Base-by-base conservation (phyloP, 2,329 filamentous ascomycete genomes). In the Lasiodiplodia sp. region DNA sequence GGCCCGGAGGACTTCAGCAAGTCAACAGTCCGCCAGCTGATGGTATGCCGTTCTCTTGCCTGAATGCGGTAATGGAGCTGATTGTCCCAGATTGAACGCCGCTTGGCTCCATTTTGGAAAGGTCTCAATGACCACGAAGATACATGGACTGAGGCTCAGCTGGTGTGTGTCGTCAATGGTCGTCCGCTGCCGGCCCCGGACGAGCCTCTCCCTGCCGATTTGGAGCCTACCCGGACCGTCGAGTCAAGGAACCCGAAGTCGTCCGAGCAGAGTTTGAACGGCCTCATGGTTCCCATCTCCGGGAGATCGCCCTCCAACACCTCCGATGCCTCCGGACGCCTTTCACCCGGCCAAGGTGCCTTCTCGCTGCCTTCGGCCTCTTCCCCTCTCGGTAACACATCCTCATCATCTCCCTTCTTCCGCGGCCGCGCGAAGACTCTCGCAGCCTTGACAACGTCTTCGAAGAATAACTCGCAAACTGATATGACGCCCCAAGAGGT, bases 1-100 rank as follows among this genome's bases (percentile, higher is more conserved):
- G 94, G 95, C 0, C 84, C 89, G 0, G 96, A 99, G 80, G 96
- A 99, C 80, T 99, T 95, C 78, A 97, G 89, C 84, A 98, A 98
- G 80, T 83, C 87, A 21, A 84, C 93, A 58, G 95, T 98, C 68
- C 89, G 96, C 72, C 94, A 97, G 78, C 83, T 99, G 67, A 95
- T 96, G 90, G 94, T 97, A 86, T 76, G 82, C 75, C 37, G 25
- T 28, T 21, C 49, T 49, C 21, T n/a, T 37, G 28, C 38, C 21
- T 18, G 18, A 49, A 31, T 38, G 25, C 67, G 5, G 25, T 14
- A 2, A 38, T 37, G 11, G 47, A 65, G 52, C 67, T 73, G 64
- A 70, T 66, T 74, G 70, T 49, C 49, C n/a, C 76, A 98, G 95
- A 94, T 99, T 78, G 96, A 99, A 81, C 88, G 96, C 73, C 90